Evolutionary conservation across 768 basidiomycete species (phyloP).

Genomic region (Russula vinacea): DNA sequence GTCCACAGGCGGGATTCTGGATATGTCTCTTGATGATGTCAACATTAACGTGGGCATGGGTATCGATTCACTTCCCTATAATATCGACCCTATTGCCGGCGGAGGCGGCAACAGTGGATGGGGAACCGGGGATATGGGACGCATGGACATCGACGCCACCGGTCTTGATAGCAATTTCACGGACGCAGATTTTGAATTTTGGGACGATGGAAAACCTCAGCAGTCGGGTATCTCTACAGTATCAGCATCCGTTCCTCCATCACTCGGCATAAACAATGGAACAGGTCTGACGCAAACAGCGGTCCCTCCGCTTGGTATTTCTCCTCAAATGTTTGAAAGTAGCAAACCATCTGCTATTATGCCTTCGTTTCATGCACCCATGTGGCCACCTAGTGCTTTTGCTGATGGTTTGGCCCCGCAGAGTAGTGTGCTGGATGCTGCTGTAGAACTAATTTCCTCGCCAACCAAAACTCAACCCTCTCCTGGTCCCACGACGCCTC

Average conservation of each 20-base stretch:
- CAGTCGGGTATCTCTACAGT: constrained; percentile 40
- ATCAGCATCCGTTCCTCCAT: constrained; percentile 27
- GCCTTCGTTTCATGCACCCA: constrained; percentile 35
- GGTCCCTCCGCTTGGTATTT: constrained; percentile 37
- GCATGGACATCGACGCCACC: constrained; percentile 34
- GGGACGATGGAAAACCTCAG: constrained; percentile 48
- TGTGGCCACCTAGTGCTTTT: constrained; percentile 35
- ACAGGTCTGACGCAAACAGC: constrained; percentile 35
- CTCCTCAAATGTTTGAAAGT: constrained; percentile 38
- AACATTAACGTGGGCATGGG: constrained; percentile 37
- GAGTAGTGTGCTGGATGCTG: constrained; percentile 33
- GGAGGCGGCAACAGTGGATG: constrained; percentile 33
- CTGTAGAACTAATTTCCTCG: constrained; percentile 48
- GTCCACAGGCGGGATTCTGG: constrained; percentile 21
- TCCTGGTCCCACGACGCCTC: constrained; percentile 23
- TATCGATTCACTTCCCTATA: constrained; percentile 46
- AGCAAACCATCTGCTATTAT: constrained; percentile 33
- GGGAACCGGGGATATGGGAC: constrained; percentile 30
- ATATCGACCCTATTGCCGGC: constrained; percentile 40
- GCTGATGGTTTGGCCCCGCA: constrained; percentile 17
- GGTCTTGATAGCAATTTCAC: constrained; percentile 51
- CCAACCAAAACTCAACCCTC: constrained; percentile 49
- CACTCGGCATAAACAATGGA: constrained; percentile 27
- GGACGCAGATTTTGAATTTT: constrained; percentile 88
- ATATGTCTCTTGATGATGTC: constrained; percentile 26